A percentile compares a stretch with the other conserved stretches of the same genome.
Conservation (phyloP, 2,329 filamentous ascomycete genomes). For the Neoscytalidium dimidiatum region DNA sequence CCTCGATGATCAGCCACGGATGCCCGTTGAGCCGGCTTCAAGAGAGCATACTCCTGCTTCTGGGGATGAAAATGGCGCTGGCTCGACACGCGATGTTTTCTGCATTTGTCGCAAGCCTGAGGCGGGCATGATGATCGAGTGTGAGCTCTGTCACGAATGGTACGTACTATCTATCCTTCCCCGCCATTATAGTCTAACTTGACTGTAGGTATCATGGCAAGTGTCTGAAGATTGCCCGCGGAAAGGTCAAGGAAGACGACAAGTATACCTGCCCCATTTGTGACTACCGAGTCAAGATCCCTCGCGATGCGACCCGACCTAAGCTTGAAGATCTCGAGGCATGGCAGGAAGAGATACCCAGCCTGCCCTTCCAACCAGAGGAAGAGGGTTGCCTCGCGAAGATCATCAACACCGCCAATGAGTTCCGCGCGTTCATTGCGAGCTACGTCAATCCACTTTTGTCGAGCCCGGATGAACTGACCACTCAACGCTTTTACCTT, state of each 20-base stretch:
- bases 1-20: constrained; percentile 80
- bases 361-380: constrained; percentile 89
- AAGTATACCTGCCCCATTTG: constrained; percentile 98
- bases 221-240: constrained; percentile 94
- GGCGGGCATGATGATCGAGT: constrained; percentile 99
- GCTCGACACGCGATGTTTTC: constrained; percentile 75
- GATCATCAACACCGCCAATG: constrained; percentile 82
- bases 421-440: constrained; percentile 80
- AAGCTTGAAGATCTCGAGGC: constrained; percentile 86
- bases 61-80: constrained; percentile 46
- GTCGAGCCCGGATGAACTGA: constrained; percentile 81
- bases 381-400: constrained; percentile 85
- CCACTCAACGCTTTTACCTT: constrained; percentile 89
- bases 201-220: constrained; percentile 88
- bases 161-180: constrained; percentile 46
- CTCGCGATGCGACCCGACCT: constrained; percentile 89
- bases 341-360: constrained; percentile 81
- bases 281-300: constrained; percentile 95
- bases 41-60: constrained; percentile 70
- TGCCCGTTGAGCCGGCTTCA: constrained; percentile 89
- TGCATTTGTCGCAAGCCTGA: constrained; percentile 94
- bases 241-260: constrained; percentile 97
- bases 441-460: constrained; percentile 79
- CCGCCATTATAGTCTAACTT: constrained; percentile 27
- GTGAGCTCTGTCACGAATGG: constrained; percentile 97